Percentiles rank a stretch among this genome's conserved stretches.
Evolutionary conservation across 139 green algal species (phyloP).

Genomic region (Picochlorum costavermella): DNA sequence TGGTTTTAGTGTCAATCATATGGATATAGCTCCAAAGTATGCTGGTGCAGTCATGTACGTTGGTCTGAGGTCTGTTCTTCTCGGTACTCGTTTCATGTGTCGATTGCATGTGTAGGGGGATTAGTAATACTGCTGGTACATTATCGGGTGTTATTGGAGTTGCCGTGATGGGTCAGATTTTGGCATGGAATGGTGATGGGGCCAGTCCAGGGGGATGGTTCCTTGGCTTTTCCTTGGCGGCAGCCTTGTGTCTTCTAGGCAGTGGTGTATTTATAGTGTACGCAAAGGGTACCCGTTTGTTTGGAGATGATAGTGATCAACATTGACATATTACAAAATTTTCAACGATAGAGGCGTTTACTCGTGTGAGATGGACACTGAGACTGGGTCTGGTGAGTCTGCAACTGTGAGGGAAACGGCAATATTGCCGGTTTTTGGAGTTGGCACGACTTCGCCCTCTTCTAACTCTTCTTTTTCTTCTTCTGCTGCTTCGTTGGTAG

Average conservation of each 20-base stretch:
- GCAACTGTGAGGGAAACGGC: background rate
- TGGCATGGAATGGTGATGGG: slow-evolving; percentile 58
- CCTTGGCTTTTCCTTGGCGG: slow-evolving; percentile 43
- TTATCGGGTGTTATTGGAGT: slow-evolving; percentile 85
- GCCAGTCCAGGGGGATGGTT: slow-evolving; percentile 56
- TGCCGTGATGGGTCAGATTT: slow-evolving; percentile 73
- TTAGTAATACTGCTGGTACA: slow-evolving; percentile 71
- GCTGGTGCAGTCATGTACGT: slow-evolving; percentile 88
- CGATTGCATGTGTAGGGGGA: slow-evolving; percentile 21
- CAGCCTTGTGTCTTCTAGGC: slow-evolving; percentile 51
- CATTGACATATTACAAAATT: background rate
- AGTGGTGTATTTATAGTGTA: slow-evolving; percentile 64
- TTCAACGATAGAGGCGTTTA: background rate
- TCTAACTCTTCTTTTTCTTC: slow-evolving; percentile 1
- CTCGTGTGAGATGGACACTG: slow-evolving; percentile 2
- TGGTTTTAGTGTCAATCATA: slow-evolving; percentile 94
- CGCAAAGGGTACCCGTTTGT: slow-evolving; percentile 56
- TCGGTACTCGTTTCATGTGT: background rate
- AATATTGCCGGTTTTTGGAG: slow-evolving; percentile 1
- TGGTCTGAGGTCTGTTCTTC: slow-evolving; percentile 7
- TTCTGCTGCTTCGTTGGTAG: background rate
- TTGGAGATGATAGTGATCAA: slow-evolving; percentile 29
- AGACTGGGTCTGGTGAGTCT: background rate
- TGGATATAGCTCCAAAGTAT: slow-evolving; percentile 93
- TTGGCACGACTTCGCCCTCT: background rate